Evolutionary conservation across 306 rosid species (phyloP).

Genomic region (Notholithocarpus densiflorus): DNA sequence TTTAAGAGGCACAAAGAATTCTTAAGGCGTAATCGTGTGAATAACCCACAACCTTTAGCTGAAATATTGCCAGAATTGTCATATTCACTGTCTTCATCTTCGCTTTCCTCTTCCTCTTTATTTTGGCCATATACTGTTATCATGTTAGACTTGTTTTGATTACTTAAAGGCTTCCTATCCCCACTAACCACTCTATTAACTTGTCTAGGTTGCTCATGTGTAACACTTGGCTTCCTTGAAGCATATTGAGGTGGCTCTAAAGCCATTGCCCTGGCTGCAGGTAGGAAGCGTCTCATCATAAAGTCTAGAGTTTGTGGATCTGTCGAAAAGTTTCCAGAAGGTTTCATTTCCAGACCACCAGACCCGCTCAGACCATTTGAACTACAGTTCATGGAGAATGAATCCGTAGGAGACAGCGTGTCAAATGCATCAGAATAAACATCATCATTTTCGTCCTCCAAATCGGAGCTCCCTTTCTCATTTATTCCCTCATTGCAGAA

Average conservation of each 20-base stretch:
- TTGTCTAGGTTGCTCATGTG: constrained; percentile 55
- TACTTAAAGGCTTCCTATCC: constrained; percentile 36
- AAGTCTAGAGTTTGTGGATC: constrained; percentile 80
- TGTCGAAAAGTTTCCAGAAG: constrained; percentile 44
- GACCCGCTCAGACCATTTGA: constrained; percentile 65
- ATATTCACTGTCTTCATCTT: constrained; percentile 44
- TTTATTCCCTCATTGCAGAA: constrained; percentile 26
- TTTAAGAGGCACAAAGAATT: constrained; percentile 63
- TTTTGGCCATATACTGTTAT: constrained; percentile 33
- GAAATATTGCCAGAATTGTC: constrained; percentile 41
- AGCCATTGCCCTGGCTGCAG: constrained; percentile 96
- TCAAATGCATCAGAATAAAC: constrained; percentile 73
- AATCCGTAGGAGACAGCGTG: constrained; percentile 47
- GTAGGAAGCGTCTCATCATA: constrained; percentile 93
- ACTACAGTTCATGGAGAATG: constrained; percentile 72
- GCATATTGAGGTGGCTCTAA: constrained; percentile 62
- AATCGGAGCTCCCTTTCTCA: constrained; percentile 32
- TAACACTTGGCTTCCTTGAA: constrained; percentile 54
- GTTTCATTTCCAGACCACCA: constrained; percentile 36
- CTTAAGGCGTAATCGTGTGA: constrained; percentile 57
- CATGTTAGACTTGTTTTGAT: constrained; percentile 36
- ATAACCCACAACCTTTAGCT: constrained; percentile 74
- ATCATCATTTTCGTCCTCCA: constrained; percentile 39
- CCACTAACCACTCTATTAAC: constrained; percentile 38
- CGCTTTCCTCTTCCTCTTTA: constrained; percentile 62